Percentiles rank a stretch among this genome's conserved stretches.
Conservation (phyloP, 495 filamentous ascomycete species). For the Clavariopsis aquatica region DNA sequence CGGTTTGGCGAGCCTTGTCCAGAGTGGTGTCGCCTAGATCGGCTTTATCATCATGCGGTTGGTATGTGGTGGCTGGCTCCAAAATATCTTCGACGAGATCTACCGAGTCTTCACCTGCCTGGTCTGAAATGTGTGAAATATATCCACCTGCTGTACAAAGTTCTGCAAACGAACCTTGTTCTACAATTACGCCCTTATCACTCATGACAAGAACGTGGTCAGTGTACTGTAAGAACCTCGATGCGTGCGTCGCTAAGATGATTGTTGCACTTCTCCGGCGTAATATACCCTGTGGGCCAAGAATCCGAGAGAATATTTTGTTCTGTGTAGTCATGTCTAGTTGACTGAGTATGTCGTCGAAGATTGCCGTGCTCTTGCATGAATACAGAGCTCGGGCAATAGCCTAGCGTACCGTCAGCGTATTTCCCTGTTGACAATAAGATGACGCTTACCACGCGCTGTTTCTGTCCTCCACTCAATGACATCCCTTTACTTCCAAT, state of each 20-base stretch:
- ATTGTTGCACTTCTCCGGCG: conserved; percentile 46
- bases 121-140: background rate
- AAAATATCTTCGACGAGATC: too few relatives aligned
- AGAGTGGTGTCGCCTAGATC: background rate
- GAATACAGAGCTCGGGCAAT: conserved; percentile 47
- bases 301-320: conserved; percentile 45
- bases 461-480: conserved; percentile 38
- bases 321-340: conserved; percentile 47
- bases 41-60: background rate
- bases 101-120: background rate
- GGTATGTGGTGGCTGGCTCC: background rate
- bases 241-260: conserved; percentile 44
- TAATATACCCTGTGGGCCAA: conserved; percentile 48
- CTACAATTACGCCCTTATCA: conserved; percentile 17
- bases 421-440: background rate
- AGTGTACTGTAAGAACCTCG: conserved; percentile 5
- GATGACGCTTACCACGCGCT: conserved; percentile 33
- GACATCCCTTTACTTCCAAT: conserved; percentile 35
- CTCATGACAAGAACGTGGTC: conserved; percentile 35
- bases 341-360: conserved; percentile 49
- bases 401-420: background rate
- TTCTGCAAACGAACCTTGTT: conserved; percentile 30
- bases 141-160: conserved; percentile 15
- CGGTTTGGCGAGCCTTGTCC: conserved; percentile 12
- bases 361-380: conserved; percentile 38